Conservation (phyloP, 208 protist genomes). For the Wallacemonas sp. region DNA sequence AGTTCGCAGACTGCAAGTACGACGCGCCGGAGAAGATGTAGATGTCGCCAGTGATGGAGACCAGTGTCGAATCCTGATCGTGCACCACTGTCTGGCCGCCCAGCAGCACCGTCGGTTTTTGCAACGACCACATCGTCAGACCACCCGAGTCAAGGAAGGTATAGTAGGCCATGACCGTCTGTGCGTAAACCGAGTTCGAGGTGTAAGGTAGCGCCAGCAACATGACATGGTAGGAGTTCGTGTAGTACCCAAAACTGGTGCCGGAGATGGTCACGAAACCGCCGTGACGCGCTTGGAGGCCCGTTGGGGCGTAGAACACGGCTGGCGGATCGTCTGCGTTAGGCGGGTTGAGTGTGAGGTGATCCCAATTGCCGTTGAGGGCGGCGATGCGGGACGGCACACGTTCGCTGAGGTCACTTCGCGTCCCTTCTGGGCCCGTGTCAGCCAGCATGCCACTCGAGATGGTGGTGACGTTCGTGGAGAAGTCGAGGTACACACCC, state of each 20-base stretch:
- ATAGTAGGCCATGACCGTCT: constrained; percentile 14
- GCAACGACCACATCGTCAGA: background rate
- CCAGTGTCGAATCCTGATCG: constrained; percentile 8
- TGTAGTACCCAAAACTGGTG: background rate
- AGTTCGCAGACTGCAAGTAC: constrained; percentile 1
- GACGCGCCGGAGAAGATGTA: constrained; percentile 16
- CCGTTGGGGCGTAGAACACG: background rate
- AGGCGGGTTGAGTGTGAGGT: constrained; percentile 4
- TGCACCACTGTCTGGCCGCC: background rate
- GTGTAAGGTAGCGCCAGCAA: constrained; percentile 1
- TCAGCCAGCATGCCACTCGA: background rate
- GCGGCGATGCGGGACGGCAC: background rate
- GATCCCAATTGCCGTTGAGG: constrained; percentile 3
- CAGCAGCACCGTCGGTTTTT: background rate
- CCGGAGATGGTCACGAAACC: background rate
- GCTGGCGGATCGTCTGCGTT: background rate
- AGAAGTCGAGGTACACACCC: constrained; percentile 28
- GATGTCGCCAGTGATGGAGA: background rate
- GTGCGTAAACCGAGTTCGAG: constrained; percentile 14
- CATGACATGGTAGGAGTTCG: background rate
- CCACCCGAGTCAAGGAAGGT: background rate
- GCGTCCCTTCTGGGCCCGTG: constrained; percentile 5
- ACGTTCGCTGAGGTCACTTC: background rate
- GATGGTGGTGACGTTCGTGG: constrained; percentile 22
- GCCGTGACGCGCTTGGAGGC: constrained; percentile 2